Evolutionary conservation across 352 stramenopile genomes (phyloP), one percentile per base, ranked within the genome.

Genomic region (Phytopythium ostracodes): DNA sequence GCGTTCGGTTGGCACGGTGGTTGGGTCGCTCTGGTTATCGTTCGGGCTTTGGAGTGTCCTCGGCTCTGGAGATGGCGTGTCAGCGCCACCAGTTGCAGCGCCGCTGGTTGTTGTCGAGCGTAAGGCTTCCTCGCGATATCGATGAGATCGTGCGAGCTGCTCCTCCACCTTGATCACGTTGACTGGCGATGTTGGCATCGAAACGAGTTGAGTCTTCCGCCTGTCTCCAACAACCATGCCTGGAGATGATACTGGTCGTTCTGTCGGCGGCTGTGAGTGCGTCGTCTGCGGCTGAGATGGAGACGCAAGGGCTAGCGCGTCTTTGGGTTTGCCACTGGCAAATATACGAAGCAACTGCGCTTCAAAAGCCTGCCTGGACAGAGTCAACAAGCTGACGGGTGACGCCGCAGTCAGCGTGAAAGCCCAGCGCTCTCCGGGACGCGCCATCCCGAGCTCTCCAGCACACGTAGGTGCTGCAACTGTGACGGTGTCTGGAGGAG

Each of bases 391-490:
- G 44, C 73, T 83, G 0, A 59, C 76, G 18, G 55, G 7, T 2
- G 62, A 61, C 4, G 59, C 43, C 24, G 67, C 66, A 51, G 54
- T 56, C 25, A 84, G 62, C 3, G 75, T 81, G 38, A 42, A 63
- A 15, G 64, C 24, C 79, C 77, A 89, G 8, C 68, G 58, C 35
- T 81, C 73, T 5, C 59, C 57, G 22, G 72, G 81, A 9, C 63
- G 72, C 20, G 87, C 63, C 67, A 89, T 77, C 1, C 73, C 71
- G 6, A 89, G 40, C 27, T 84, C 73, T 18, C 79, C 79, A n/a
- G 84, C 54, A 31, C 67, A 81, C 11, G 20, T 27, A 36, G 62
- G 63, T 0, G 63, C 40, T 35, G 54, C n/a, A 6, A 29, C 47
- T 36, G 18, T 6, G 12, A 24, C 15, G 24, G 15, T 24, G 2